These are phyloP conservation scores for Colletotrichum sp. DNA, from an alignment of 2,329 filamentous ascomycete species.

Conservation along the genomic window DNA sequence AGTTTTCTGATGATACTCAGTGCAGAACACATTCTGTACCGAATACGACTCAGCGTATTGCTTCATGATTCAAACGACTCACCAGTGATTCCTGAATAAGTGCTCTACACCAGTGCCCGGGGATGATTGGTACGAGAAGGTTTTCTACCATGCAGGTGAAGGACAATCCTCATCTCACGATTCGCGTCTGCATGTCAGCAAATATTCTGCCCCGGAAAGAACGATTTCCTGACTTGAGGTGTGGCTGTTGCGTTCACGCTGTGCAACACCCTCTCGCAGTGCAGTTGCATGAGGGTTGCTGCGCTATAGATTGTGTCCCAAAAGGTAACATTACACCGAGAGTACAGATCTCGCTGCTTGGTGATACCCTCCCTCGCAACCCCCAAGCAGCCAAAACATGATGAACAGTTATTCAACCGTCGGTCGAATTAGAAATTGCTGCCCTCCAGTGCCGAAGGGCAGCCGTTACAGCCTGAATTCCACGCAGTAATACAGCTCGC, in stretches of 20 bases:
- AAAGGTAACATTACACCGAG: accelerated
- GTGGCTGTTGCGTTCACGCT: accelerated
- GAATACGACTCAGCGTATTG: not conserved
- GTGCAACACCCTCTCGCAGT: accelerated
- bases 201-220: accelerated
- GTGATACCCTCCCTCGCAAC: not conserved
- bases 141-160: not conserved
- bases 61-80: not conserved
- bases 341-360: accelerated
- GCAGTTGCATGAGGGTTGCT: not conserved
- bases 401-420: not conserved
- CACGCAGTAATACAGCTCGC: not conserved
- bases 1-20: not conserved
- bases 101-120: accelerated
- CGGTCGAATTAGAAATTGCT: not conserved
- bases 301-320: not conserved
- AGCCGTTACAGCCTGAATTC: not conserved
- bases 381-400: not conserved
- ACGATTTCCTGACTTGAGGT: not conserved
- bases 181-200: not conserved
- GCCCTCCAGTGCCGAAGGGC: not conserved
- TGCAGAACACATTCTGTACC: not conserved
- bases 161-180: not conserved
- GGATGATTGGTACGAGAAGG: not conserved
- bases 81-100: not conserved